Base-by-base conservation (phyloP, 1,284 basidiomycete genomes). In the Schizophyllum amplum region DNA sequence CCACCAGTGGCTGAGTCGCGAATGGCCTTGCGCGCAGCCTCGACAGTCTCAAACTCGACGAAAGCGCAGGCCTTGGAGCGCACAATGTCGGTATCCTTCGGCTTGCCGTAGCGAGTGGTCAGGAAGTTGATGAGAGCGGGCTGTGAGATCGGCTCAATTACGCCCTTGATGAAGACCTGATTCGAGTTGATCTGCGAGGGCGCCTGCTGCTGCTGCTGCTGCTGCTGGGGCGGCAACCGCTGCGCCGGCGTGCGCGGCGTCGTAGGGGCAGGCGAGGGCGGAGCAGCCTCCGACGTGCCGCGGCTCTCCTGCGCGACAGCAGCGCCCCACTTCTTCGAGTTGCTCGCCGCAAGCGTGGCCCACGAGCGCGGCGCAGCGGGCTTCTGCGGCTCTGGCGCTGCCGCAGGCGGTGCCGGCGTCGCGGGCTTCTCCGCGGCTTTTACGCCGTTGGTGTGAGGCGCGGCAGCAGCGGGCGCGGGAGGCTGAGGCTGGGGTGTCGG, bases 51-150 rank as follows among this genome's bases (percentile, higher is more conserved):
- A 74, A 96, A 99, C 71, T 98, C 95, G 66, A 95, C 80, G 79
- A 98, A 98, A 1, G 95, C 96, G 68, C 94, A 98, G 0, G 91
- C 92, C 72, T 94, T 96, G 68, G 67, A 68, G 61, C 90, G 87
- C 53, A 97, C 87, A 64, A 98, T 87, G 71, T 98, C 94, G 52
- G 94, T 74, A 53, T 94, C 92, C 71, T 90, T 92, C 67, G 97
- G 80, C 3, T 86, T 79, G 4, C 95, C 95, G 70, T 98, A 98
- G 51, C 86, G 84, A 33, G 75, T 66, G 4, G 77, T 75, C 24
- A 98, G 81, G 9, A 78, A 74, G 23, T 73, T 72, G 52, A 72
- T 76, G 27, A 98, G 79, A 1, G 81, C 75, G 20, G 72, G 65
- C 55, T 86, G 80, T 57, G 84, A 77, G 48, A 98, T 78, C 23